These are phyloP conservation scores for Penicillium brasilianum DNA, from an alignment of 2,329 filamentous ascomycete genomes.

Conservation along the genomic window DNA sequence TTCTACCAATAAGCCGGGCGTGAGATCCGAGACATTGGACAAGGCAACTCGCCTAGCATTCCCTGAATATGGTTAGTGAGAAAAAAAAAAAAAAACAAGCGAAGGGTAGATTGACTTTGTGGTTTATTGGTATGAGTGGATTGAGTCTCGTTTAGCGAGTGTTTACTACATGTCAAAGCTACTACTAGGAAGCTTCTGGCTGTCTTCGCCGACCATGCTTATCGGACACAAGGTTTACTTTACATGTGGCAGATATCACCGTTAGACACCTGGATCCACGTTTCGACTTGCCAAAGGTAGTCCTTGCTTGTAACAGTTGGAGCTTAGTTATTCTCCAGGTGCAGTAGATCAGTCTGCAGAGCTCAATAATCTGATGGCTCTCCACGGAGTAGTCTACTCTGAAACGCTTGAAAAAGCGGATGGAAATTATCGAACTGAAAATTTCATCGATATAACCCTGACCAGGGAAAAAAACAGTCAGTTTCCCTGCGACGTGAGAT, in stretches of 20 bases:
- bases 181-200: not conserved
- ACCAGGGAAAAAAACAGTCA: no score
- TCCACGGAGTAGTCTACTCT: no score
- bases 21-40: not conserved
- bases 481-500: no score
- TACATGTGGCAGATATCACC: not conserved
- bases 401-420: no score
- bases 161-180: not conserved
- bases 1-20: not conserved
- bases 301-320: not conserved
- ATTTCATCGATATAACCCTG: no score
- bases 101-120: not conserved
- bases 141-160: not conserved
- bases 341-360: not conserved
- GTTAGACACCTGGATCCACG: not conserved
- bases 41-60: not conserved
- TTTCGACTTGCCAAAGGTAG: not conserved
- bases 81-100: not conserved
- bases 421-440: no score
- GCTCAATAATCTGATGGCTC: no score
- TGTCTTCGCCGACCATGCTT: not conserved
- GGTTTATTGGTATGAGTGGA: not conserved
- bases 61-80: slow-evolving; percentile 1
- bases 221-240: slow-evolving; percentile 6
- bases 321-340: not conserved